Evolutionary conservation across 768 basidiomycete genomes (phyloP).

Genomic region (Clitopilus hobsonii): DNA sequence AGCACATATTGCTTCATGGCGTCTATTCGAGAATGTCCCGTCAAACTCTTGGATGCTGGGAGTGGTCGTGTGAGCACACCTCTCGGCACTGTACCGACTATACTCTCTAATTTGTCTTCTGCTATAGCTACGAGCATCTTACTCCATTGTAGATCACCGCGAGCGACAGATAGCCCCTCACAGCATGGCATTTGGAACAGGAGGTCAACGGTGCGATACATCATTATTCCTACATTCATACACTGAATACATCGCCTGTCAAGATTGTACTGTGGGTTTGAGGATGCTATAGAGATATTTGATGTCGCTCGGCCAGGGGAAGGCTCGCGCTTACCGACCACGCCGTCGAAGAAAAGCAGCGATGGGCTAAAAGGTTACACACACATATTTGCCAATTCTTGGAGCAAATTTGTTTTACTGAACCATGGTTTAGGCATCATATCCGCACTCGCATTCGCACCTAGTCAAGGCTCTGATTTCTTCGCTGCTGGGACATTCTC

Average conservation of each 20-base stretch:
- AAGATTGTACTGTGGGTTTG: constrained; percentile 22
- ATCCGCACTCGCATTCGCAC: constrained; percentile 76
- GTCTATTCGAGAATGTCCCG: constrained; percentile 79
- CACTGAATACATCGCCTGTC: constrained; percentile 31
- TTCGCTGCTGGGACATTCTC: constrained; percentile 80
- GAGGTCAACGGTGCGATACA: constrained; percentile 42
- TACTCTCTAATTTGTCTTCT: neutral
- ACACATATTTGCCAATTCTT: constrained; percentile 2
- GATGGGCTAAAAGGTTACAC: constrained; percentile 87
- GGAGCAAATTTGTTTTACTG: neutral
- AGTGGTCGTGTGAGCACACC: constrained; percentile 60
- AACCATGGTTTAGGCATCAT: constrained; percentile 63
- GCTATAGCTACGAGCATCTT: constrained; percentile 85
- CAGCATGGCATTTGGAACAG: constrained; percentile 60
- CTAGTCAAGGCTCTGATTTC: constrained; percentile 52
- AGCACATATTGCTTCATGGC: constrained; percentile 79
- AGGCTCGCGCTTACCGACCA: constrained; percentile 17
- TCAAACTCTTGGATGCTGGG: constrained; percentile 77
- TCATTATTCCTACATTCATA: too few relatives aligned
- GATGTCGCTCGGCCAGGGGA: constrained; percentile 16
- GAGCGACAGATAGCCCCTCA: constrained; percentile 89
- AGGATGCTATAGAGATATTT: constrained; percentile 24
- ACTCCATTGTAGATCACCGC: constrained; percentile 89
- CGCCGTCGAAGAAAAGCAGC: constrained; percentile 31
- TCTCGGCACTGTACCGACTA: neutral